Percentiles rank a stretch among this genome's conserved stretches.
Evolutionary conservation across 208 protist species (phyloP).

Genomic region (Trypanosoma theileri): DNA sequence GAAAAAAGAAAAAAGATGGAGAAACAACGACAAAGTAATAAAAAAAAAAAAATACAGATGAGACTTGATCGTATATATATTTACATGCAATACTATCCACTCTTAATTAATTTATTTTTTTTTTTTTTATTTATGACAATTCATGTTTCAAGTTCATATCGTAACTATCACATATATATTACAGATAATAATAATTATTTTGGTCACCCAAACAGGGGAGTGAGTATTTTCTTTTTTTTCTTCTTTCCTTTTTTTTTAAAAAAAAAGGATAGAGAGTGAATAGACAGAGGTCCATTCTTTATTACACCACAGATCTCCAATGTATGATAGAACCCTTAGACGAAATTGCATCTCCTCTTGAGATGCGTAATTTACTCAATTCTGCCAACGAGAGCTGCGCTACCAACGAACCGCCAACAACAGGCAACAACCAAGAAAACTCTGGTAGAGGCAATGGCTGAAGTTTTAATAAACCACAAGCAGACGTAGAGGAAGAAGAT

Average conservation of each 20-base stretch:
- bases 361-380: constrained; percentile 45
- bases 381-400: constrained; percentile 45
- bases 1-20: too few relatives aligned
- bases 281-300: neutral
- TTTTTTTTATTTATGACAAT: too few relatives aligned
- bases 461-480: constrained; percentile 27
- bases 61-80: too few relatives aligned
- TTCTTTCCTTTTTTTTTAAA: neutral
- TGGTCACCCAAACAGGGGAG: too few relatives aligned
- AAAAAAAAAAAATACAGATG: too few relatives aligned
- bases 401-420: constrained; percentile 58
- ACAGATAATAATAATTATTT: too few relatives aligned
- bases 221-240: neutral
- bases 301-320: constrained; percentile 52
- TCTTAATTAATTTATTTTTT: too few relatives aligned
- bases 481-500: constrained; percentile 6
- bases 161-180: too few relatives aligned
- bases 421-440: constrained; percentile 49
- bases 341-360: constrained; percentile 38
- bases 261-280: constrained; percentile 16
- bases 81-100: too few relatives aligned
- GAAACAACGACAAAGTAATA: too few relatives aligned
- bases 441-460: constrained; percentile 39
- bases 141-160: too few relatives aligned
- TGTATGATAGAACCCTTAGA: constrained; percentile 54